Base-by-base conservation (phyloP, 768 basidiomycete species). In the Gautieria morchelliformis region DNA sequence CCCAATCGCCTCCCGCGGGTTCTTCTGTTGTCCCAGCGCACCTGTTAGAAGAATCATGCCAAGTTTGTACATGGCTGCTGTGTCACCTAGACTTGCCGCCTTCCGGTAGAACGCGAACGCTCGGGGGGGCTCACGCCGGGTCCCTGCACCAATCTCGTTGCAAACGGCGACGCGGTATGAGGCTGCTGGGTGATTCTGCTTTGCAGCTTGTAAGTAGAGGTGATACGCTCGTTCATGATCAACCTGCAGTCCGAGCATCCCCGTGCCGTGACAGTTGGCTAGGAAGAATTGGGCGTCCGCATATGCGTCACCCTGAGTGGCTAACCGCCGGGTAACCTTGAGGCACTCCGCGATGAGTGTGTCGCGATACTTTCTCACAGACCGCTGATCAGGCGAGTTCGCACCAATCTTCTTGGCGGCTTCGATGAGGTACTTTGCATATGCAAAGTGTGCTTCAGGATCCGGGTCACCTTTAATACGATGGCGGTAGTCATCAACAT, bases 31-130 rank as follows among this genome's bases (percentile, higher is more conserved):
- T 24, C 84, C 87, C 5, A 97, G 77, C 15, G 83, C 71, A 11
- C 94, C 95, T 37, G 89, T 81, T 20, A 98, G 77, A 32, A 96
- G 78, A 61, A 97, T 89, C 87, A 96, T 94, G n/a, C 93, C 93
- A n/a, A 99, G 83, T 70, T 98, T 98, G 75, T 96, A 98, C 96
- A 98, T 99, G 3, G 93, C 96, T 27, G 95, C 85, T 0, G 95
- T 97, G 69, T 98, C 96, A 19, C 94, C 94, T 37, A 98, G 74
- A 1, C 93, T 93, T 9, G 93, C 93, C 4, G 96, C 91, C 70
- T 97, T 97, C 59, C 94, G 85, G 72, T 97, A 98, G 68, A 99
- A 97, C 5, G 93, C 86, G 27, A 93, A 85, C 8, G 96, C 96
- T 46, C 96, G 82, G 20, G 84, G 77, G 0, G 85, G 85, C 65